These are phyloP conservation scores for Synchytrium microbalum DNA, from an alignment of 371 early-diverging fungal species.

Conservation along the genomic window DNA sequence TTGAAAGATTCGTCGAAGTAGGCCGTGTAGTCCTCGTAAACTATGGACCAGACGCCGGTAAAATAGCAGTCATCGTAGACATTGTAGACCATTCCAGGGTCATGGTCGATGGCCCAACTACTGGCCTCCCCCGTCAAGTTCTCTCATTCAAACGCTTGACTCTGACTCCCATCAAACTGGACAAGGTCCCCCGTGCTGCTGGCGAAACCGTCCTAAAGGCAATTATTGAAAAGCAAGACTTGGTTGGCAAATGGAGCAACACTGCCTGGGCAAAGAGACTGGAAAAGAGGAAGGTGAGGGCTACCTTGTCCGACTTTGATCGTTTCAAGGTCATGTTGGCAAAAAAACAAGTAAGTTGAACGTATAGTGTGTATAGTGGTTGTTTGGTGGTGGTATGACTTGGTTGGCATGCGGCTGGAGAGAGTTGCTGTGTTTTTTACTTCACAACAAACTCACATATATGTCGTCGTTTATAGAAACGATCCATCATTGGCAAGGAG, in stretches of 20 bases:
- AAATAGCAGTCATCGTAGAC: conserved; percentile 96
- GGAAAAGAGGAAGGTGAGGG: conserved; percentile 65
- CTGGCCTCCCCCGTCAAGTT: conserved; percentile 83
- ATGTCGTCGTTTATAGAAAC: conserved; percentile 11
- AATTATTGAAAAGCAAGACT: conserved; percentile 73
- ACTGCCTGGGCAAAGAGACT: conserved; percentile 94
- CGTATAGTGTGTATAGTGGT: background rate
- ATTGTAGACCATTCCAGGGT: conserved; percentile 98
- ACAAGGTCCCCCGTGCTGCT: conserved; percentile 76
- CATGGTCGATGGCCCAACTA: conserved; percentile 95
- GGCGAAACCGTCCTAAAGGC: conserved; percentile 69
- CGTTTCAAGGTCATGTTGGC: conserved; percentile 83
- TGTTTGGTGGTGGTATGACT: background rate
- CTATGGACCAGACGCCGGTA: conserved; percentile 88
- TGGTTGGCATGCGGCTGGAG: too few relatives aligned
- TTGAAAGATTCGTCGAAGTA: conserved; percentile 78
- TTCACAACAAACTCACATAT: background rate
- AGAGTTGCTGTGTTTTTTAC: background rate
- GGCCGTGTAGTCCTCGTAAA: conserved; percentile 95
- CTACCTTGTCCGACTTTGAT: conserved; percentile 85
- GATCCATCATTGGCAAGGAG: conserved; percentile 30
- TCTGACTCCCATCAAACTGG: conserved; percentile 80
- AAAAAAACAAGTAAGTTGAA: conserved; percentile 26
- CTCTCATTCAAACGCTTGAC: conserved; percentile 77
- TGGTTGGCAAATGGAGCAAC: conserved; percentile 70